phyloP scores from a whole-genome alignment of 257 asterid genomes.

The Craterostigma plantagineum region DNA sequence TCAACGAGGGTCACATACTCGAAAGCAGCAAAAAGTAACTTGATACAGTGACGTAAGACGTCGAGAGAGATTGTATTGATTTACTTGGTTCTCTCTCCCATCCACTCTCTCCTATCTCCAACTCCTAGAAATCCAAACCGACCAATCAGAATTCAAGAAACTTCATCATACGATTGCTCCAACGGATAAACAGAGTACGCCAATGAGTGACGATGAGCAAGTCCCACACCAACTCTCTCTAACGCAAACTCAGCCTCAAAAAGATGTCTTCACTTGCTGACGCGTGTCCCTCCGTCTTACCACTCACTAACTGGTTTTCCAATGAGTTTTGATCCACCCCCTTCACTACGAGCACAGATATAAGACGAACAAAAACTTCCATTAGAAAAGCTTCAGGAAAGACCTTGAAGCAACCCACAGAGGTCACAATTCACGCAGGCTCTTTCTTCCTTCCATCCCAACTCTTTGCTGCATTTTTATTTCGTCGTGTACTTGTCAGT shows the following conservation, averaged over 20 bases:
- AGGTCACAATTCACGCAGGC: background rate
- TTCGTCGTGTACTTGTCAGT: background rate
- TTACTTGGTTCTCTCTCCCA: slow-evolving; percentile 29
- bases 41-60: slow-evolving; percentile 17
- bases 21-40: slow-evolving; percentile 2
- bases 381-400: background rate
- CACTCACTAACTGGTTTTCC: slow-evolving; percentile 40
- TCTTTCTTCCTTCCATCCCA: background rate
- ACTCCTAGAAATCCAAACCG: slow-evolving; percentile 38
- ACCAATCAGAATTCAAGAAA: slow-evolving; percentile 58
- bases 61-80: background rate
- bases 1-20: slow-evolving; percentile 25
- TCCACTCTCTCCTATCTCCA: slow-evolving; percentile 10
- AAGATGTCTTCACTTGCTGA: slow-evolving; percentile 12
- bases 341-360: slow-evolving; percentile 8
- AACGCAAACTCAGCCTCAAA: slow-evolving; percentile 27
- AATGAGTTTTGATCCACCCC: no score
- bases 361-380: slow-evolving; percentile 9
- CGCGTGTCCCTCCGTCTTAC: slow-evolving; percentile 55
- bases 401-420: slow-evolving; percentile 1
- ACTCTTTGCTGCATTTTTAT: background rate
- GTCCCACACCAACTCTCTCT: slow-evolving; percentile 13
- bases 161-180: slow-evolving; percentile 28
- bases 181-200: slow-evolving; percentile 14
- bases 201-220: no score